Percentiles rank a stretch among this genome's conserved stretches.
These are phyloP conservation scores for Candida loeiensis DNA, from an alignment of 805 yeast species.

Conservation along the genomic window DNA sequence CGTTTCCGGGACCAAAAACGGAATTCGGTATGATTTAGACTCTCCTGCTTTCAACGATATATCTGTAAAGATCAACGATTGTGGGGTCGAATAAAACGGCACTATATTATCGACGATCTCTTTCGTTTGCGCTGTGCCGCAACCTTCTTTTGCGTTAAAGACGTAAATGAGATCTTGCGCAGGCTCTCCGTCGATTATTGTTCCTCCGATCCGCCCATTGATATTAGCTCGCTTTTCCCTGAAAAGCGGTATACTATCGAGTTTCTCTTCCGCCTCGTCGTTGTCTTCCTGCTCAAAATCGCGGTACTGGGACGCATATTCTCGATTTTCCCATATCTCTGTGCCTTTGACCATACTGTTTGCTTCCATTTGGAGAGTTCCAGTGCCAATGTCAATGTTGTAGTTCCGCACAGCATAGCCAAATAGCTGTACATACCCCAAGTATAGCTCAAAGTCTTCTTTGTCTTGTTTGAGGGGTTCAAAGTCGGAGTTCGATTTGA, in stretches of 20 bases:
- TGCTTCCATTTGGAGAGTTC: neutral
- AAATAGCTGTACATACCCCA: conserved; percentile 38
- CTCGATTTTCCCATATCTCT: conserved; percentile 32
- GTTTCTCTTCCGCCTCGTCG: conserved; percentile 18
- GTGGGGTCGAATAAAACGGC: conserved; percentile 41
- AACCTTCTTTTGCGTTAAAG: conserved; percentile 28
- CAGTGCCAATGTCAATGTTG: conserved; percentile 21
- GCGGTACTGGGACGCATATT: conserved; percentile 27
- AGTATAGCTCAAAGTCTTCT: conserved; percentile 11
- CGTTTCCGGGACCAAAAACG: conserved; percentile 13
- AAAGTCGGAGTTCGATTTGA: conserved; percentile 1
- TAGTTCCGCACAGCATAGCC: conserved; percentile 40
- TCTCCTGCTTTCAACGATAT: conserved; percentile 18
- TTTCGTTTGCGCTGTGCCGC: conserved; percentile 13
- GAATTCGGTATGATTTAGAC: conserved; percentile 18
- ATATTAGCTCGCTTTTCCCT: conserved; percentile 20
- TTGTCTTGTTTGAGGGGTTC: neutral
- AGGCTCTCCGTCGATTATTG: conserved; percentile 4
- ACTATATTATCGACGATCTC: conserved; percentile 21
- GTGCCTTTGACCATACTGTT: conserved; percentile 10
- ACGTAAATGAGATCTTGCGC: conserved; percentile 27
- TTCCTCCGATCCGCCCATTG: conserved; percentile 15
- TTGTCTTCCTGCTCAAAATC: conserved; percentile 20
- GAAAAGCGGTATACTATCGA: conserved; percentile 25
- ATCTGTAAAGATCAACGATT: conserved; percentile 36